A percentile compares a stretch with the other conserved stretches of the same genome.
These are phyloP conservation scores for Boletus edulis DNA, from an alignment of 768 basidiomycete species.

Conservation along the genomic window DNA sequence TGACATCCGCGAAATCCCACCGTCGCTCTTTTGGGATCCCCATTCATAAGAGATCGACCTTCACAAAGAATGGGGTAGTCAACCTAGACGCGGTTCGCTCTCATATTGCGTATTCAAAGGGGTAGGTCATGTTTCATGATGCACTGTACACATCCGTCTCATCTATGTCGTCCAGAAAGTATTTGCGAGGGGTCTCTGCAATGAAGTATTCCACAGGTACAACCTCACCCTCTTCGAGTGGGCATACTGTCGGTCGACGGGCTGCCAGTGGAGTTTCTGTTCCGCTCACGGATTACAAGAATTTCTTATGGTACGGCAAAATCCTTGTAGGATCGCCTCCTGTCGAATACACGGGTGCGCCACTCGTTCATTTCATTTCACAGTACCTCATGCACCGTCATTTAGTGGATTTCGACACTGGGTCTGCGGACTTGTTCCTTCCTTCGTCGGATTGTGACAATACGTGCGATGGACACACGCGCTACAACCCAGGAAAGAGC, in stretches of 20 bases:
- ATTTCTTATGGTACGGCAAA: conserved; percentile 21
- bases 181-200: conserved; percentile 10
- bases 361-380: not conserved
- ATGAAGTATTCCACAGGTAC: conserved; percentile 3
- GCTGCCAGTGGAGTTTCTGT: not conserved
- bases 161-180: conserved; percentile 16
- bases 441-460: conserved; percentile 26
- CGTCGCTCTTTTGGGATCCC: conserved; percentile 14
- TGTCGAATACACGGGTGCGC: conserved; percentile 18
- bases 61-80: conserved; percentile 14
- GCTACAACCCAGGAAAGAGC: conserved; percentile 35
- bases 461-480: conserved; percentile 33
- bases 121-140: conserved; percentile 4
- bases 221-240: not conserved
- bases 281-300: conserved; percentile 12
- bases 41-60: conserved; percentile 12
- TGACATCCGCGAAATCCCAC: conserved; percentile 12
- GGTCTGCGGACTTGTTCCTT: conserved; percentile 35
- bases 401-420: conserved; percentile 35
- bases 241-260: conserved; percentile 1
- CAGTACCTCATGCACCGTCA: not conserved
- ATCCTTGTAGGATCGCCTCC: conserved; percentile 26
- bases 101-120: conserved; percentile 14
- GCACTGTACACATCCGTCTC: not conserved
- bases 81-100: conserved; percentile 13